Percentiles rank a stretch among this genome's conserved stretches.
phyloP scores from a whole-genome alignment of 2,329 filamentous ascomycete species.

The Acephala macrosclerotiorum region DNA sequence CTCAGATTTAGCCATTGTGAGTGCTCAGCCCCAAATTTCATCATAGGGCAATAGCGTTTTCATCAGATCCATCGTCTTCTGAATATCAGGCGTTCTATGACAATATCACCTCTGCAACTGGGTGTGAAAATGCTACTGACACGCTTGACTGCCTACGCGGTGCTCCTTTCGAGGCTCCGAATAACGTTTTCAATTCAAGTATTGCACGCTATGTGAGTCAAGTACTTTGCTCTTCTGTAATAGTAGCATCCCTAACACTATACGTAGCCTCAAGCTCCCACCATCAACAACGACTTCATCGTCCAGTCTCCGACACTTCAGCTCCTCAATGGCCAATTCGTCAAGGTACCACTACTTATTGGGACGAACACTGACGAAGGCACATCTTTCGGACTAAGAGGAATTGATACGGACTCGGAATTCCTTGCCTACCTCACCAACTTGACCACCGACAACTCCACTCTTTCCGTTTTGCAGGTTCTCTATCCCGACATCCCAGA shows the following conservation, averaged over 20 bases:
- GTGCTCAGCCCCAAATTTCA: constrained; percentile 16
- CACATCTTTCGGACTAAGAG: constrained; percentile 51
- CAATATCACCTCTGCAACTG: constrained; percentile 45
- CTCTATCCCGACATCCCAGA: constrained; percentile 59
- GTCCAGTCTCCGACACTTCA: constrained; percentile 59
- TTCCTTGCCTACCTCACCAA: constrained; percentile 19
- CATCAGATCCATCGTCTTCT: constrained; percentile 23
- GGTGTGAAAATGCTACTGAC: constrained; percentile 27
- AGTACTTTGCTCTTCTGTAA: too few species aligned
- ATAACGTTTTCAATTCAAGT: constrained; percentile 38
- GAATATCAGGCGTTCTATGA: constrained; percentile 40
- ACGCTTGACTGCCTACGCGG: constrained; percentile 41
- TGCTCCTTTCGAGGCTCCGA: constrained; percentile 38
- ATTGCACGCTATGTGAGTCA: not conserved
- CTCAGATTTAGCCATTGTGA: constrained; percentile 27
- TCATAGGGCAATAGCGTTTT: constrained; percentile 1
- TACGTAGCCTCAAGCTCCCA: constrained; percentile 45
- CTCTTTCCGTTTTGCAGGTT: constrained; percentile 46
- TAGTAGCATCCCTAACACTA: constrained; percentile 47
- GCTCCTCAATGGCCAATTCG: constrained; percentile 51
- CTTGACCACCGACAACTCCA: constrained; percentile 1
- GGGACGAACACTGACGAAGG: constrained; percentile 48
- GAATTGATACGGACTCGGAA: constrained; percentile 35
- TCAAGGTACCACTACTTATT: constrained; percentile 52
- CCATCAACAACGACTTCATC: constrained; percentile 49